phyloP scores from a whole-genome alignment of 1,139 yeast genomes.

The Hyphopichia wangnamkhiaoensis region DNA sequence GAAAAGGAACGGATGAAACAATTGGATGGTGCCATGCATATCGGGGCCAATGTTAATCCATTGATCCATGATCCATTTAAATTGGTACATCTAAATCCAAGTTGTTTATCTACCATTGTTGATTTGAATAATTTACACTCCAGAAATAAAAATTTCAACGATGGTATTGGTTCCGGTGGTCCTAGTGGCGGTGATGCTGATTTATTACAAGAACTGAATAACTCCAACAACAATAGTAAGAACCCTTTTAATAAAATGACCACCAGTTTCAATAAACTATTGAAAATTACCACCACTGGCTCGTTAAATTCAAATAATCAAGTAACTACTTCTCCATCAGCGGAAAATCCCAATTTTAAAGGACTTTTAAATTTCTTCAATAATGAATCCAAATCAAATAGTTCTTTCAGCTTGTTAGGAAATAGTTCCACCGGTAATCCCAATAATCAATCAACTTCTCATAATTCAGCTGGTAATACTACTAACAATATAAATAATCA shows the following conservation, averaged over 20 bases:
- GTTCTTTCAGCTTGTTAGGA: slow-evolving; percentile 5
- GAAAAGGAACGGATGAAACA: slow-evolving; percentile 30
- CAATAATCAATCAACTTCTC: background rate
- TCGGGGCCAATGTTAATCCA: slow-evolving; percentile 59
- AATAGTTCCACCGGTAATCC: slow-evolving; percentile 1
- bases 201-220: background rate
- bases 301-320: slow-evolving; percentile 3
- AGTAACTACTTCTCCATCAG: background rate
- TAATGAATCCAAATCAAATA: background rate
- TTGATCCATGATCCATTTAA: slow-evolving; percentile 54
- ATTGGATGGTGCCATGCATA: slow-evolving; percentile 50
- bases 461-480: background rate
- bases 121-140: slow-evolving; percentile 15
- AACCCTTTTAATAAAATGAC: slow-evolving; percentile 39
- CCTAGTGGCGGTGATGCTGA: background rate
- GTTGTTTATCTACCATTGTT: slow-evolving; percentile 42
- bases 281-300: slow-evolving; percentile 23
- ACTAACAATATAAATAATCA: no score
- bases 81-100: slow-evolving; percentile 55
- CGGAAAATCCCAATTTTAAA: slow-evolving; percentile 4
- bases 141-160: slow-evolving; percentile 5
- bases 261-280: slow-evolving; percentile 31
- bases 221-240: slow-evolving; percentile 8
- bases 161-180: background rate
- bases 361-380: background rate